Evolutionary conservation across 139 green algal genomes (phyloP).

Genomic region (Coccomyxa sp.): DNA sequence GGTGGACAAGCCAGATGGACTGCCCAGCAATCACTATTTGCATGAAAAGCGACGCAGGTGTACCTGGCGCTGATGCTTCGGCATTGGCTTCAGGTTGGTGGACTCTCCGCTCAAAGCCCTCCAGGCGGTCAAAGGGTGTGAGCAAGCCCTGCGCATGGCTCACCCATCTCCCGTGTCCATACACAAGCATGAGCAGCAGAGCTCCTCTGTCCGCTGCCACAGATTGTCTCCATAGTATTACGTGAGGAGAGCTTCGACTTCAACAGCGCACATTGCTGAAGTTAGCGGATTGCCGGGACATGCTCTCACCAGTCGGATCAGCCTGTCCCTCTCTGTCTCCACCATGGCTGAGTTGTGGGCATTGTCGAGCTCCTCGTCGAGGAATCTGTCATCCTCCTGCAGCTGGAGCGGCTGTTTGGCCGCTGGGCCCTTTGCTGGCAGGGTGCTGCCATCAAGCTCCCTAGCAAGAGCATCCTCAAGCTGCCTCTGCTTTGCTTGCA

Average conservation of each 20-base stretch:
- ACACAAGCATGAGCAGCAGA: neutral
- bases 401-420: neutral
- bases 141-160: constrained; percentile 70
- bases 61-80: no score
- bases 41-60: no score
- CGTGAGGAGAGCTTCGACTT: no score
- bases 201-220: neutral
- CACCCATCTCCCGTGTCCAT: no score
- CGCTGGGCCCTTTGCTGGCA: neutral
- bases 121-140: constrained; percentile 81
- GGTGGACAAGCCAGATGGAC: no score
- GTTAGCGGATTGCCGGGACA: neutral
- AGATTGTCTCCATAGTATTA: no score
- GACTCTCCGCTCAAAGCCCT: constrained; percentile 69
- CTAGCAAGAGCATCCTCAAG: neutral
- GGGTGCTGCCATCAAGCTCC: neutral
- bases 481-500: constrained; percentile 15
- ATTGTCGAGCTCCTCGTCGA: constrained; percentile 19
- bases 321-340: constrained; percentile 80
- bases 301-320: constrained; percentile 63
- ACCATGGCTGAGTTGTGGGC: constrained; percentile 31
- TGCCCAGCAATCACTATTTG: no score
- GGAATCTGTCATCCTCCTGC: constrained; percentile 29
- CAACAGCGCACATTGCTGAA: neutral
- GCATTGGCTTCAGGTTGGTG: no score